Conservation (phyloP, 2,329 filamentous ascomycete genomes). For the Pseudogymnoascus sp. region DNA sequence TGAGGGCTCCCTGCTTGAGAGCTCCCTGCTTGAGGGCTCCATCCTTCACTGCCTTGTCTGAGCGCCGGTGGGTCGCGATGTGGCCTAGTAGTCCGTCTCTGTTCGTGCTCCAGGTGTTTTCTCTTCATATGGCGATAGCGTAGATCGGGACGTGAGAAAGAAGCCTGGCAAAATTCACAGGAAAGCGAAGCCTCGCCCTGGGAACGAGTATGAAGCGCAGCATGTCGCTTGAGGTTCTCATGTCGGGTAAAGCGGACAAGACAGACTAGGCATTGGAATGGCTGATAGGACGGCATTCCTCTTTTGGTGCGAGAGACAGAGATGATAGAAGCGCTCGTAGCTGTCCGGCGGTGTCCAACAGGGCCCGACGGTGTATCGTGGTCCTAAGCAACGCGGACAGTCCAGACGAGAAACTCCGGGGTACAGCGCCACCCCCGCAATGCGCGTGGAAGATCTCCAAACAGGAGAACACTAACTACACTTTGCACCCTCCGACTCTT, state of each 20-base stretch:
- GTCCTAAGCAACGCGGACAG: background rate
- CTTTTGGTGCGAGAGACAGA: background rate
- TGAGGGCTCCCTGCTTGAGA: background rate
- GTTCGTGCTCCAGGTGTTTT: slow-evolving; percentile 29
- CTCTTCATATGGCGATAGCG: slow-evolving; percentile 34
- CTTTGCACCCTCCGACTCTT: background rate
- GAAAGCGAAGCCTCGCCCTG: slow-evolving; percentile 24
- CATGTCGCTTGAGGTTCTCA: slow-evolving; percentile 36
- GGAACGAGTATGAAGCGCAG: slow-evolving; percentile 30
- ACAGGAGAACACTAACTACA: background rate
- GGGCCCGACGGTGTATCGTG: background rate
- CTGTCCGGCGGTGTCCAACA: background rate
- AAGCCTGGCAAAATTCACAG: slow-evolving; percentile 31
- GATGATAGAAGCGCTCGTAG: background rate
- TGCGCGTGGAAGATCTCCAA: background rate
- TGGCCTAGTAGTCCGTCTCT: slow-evolving; percentile 8
- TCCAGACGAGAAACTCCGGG: background rate
- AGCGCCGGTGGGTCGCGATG: background rate
- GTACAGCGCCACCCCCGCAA: background rate
- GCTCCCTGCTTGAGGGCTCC: background rate
- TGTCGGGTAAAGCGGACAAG: slow-evolving; percentile 31
- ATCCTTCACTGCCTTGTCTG: background rate
- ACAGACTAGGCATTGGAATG: slow-evolving; percentile 34
- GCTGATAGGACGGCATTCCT: slow-evolving; percentile 22
- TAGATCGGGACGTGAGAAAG: slow-evolving; percentile 34